A percentile compares a stretch with the other conserved stretches of the same genome.
Conservation (phyloP, 192 early-diverging fungal genomes). For the Backusella tuberculispora region DNA sequence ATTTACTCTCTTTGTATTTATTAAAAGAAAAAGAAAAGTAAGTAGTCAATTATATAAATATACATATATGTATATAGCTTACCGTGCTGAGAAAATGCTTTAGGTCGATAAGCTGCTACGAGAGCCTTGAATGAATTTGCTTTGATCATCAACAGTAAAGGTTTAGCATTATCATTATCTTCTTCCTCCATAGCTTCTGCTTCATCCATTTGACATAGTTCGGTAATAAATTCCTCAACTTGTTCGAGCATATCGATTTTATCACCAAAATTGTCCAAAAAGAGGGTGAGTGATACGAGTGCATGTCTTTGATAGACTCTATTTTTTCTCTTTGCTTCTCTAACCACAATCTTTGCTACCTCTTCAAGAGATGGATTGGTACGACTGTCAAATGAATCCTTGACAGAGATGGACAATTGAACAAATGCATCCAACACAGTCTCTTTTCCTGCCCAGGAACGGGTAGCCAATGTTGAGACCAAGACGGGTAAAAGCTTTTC, state of each 20-base stretch:
- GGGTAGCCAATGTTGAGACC: conserved; percentile 60
- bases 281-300: conserved; percentile 63
- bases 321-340: conserved; percentile 80
- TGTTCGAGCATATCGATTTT: conserved; percentile 61
- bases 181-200: conserved; percentile 54
- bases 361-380: conserved; percentile 41
- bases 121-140: conserved; percentile 71
- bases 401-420: conserved; percentile 55
- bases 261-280: conserved; percentile 60
- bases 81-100: conserved; percentile 57
- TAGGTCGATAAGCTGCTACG: conserved; percentile 56
- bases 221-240: conserved; percentile 58
- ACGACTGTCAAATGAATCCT: conserved; percentile 48
- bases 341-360: conserved; percentile 59
- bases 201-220: conserved; percentile 47
- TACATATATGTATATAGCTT: conserved; percentile 20
- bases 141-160: conserved; percentile 65
- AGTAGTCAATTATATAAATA: not conserved
- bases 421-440: conserved; percentile 67
- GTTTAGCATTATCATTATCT: conserved; percentile 63
- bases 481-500: conserved; percentile 62
- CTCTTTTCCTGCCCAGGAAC: conserved; percentile 88
- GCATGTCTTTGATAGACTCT: conserved; percentile 67
- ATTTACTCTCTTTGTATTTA: conserved; percentile 16
- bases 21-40: not conserved